A percentile compares a stretch with the other conserved stretches of the same genome.
Evolutionary conservation across 257 asterid species (phyloP).

Genomic region (Primulina eburnea): DNA sequence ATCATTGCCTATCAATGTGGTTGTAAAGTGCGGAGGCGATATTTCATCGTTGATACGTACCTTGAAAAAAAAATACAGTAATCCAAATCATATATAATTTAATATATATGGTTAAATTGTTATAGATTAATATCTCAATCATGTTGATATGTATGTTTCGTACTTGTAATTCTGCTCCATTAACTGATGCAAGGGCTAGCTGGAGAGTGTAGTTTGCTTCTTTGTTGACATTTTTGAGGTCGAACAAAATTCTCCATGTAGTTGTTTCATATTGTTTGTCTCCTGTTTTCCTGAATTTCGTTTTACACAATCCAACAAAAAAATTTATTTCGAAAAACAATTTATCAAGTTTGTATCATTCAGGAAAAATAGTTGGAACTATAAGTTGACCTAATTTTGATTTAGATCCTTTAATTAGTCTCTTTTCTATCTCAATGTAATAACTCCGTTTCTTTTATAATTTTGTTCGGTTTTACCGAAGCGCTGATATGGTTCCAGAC

Average conservation of each 20-base stretch:
- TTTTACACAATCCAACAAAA: too few species aligned
- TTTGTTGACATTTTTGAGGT: background rate
- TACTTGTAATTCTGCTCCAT: slow-evolving; percentile 34
- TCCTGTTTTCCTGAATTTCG: slow-evolving; percentile 19
- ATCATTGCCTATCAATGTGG: slow-evolving; percentile 25
- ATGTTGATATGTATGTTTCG: background rate
- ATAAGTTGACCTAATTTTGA: too few species aligned
- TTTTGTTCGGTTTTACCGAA: too few species aligned
- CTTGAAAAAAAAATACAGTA: slow-evolving; percentile 14
- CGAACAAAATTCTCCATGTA: slow-evolving; percentile 34
- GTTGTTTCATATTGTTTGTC: slow-evolving; percentile 12
- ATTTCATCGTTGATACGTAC: slow-evolving; percentile 31
- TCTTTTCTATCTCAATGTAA: too few species aligned
- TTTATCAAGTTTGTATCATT: too few species aligned
- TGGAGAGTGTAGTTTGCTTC: slow-evolving; percentile 33
- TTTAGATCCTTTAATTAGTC: too few species aligned
- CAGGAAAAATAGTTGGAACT: too few species aligned
- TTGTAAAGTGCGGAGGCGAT: slow-evolving; percentile 21
- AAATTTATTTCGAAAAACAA: too few species aligned
- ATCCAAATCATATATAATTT: background rate
- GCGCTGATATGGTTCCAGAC: too few species aligned
- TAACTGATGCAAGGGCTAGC: slow-evolving; percentile 37
- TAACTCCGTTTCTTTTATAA: too few species aligned
- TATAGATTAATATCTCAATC: background rate
- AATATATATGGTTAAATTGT: background rate